phyloP scores from a whole-genome alignment of 1,284 basidiomycete genomes.

The Naganishia liquefaciens region DNA sequence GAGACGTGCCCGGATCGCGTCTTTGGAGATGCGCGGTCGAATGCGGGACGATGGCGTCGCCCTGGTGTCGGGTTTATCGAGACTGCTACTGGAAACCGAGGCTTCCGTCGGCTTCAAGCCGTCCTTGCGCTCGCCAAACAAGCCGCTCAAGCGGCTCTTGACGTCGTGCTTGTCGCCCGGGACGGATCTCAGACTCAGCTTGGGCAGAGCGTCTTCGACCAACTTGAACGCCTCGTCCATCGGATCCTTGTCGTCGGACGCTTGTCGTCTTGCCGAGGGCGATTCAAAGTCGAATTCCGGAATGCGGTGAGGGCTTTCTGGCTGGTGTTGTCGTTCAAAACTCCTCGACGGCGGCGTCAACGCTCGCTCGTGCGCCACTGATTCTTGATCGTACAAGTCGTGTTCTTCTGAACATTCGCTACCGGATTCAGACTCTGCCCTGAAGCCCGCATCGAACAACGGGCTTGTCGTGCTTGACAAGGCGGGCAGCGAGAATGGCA shows the following conservation, averaged over 20 bases:
- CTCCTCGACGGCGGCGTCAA: conserved; percentile 45
- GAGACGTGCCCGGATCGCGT: conserved; percentile 51
- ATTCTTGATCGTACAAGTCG: conserved; percentile 29
- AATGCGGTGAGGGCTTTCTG: conserved; percentile 47
- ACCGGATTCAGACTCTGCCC: conserved; percentile 19
- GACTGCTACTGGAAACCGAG: conserved; percentile 20
- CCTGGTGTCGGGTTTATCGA: conserved; percentile 7
- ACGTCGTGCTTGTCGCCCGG: conserved; percentile 1
- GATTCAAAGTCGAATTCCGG: conserved; percentile 50
- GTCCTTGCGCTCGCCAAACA: conserved; percentile 16
- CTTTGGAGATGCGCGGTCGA: conserved; percentile 52
- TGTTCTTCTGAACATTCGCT: conserved; percentile 14
- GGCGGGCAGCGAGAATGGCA: conserved; percentile 47
- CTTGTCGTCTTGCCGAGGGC: conserved; percentile 11
- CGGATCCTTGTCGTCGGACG: conserved; percentile 6
- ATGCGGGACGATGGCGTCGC: conserved; percentile 39
- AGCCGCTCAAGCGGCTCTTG: conserved; percentile 11
- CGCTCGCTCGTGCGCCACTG: conserved; percentile 34
- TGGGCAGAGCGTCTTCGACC: conserved; percentile 31
- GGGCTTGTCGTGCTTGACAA: conserved; percentile 42
- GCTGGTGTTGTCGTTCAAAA: conserved; percentile 22
- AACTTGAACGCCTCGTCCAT: conserved; percentile 27
- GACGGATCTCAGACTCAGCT: conserved; percentile 6
- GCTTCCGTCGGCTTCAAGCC: neutral
- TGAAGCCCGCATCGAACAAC: conserved; percentile 35